Conservation (phyloP, 305 asterid species). For the Fraxinus xanthoxyloides region DNA sequence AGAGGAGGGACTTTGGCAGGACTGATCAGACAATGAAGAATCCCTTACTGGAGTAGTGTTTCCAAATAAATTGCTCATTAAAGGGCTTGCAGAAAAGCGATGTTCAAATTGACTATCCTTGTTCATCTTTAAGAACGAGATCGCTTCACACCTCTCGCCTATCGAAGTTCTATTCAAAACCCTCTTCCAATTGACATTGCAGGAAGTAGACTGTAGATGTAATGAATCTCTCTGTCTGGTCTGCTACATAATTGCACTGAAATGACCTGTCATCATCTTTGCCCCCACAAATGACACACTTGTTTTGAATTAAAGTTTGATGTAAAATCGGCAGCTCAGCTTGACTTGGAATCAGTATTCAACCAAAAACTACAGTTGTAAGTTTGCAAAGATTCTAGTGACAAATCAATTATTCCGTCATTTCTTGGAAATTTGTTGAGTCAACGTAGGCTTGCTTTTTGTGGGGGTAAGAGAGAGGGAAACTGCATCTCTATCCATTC, state of each 20-base stretch:
- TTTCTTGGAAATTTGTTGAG: neutral
- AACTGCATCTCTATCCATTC: neutral
- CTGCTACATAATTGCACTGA: neutral
- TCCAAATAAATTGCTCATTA: neutral
- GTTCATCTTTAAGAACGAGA: neutral
- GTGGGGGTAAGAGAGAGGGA: neutral
- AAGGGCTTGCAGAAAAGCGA: conserved; percentile 3
- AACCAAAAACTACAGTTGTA: neutral
- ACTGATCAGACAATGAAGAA: neutral
- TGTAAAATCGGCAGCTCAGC: neutral
- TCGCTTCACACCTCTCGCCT: neutral
- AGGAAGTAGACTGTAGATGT: neutral
- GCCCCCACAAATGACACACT: neutral
- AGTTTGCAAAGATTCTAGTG: neutral
- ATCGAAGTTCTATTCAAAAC: neutral
- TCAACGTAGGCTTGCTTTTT: neutral
- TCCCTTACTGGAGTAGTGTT: neutral
- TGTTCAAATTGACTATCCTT: neutral
- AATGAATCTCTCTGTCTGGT: neutral
- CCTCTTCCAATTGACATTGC: neutral
- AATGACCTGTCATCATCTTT: neutral
- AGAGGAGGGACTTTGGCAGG: conserved; percentile 27
- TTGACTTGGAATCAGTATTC: neutral
- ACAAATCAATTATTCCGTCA: neutral
- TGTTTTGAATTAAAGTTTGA: neutral